Conservation (phyloP, 208 protist genomes). For the Trypanosoma melophagium region DNA sequence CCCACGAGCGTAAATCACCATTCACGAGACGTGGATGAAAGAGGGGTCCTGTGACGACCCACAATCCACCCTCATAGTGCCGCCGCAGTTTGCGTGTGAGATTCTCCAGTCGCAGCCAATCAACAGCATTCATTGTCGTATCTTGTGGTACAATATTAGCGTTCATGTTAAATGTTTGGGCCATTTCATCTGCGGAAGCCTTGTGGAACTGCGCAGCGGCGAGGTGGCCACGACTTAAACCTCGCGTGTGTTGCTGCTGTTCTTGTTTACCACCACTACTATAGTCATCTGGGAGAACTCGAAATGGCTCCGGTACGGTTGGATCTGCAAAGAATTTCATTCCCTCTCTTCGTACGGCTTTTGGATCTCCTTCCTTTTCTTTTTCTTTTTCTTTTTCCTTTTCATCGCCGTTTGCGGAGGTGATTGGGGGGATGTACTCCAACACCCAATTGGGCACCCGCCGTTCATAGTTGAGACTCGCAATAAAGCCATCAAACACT, state of each 20-base stretch:
- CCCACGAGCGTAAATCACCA: slow-evolving; percentile 34
- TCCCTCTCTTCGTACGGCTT: slow-evolving; percentile 28
- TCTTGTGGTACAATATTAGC: slow-evolving; percentile 88
- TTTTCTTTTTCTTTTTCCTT: slow-evolving; percentile 25
- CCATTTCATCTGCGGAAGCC: slow-evolving; percentile 56
- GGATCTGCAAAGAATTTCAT: slow-evolving; percentile 73
- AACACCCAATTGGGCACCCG: slow-evolving; percentile 81
- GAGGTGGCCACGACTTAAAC: slow-evolving; percentile 82
- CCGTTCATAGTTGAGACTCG: slow-evolving; percentile 81
- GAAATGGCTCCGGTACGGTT: slow-evolving; percentile 59
- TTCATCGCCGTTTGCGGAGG: not conserved
- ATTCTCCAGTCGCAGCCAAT: slow-evolving; percentile 80
- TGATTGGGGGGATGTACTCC: slow-evolving; percentile 42
- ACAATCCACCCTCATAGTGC: slow-evolving; percentile 32
- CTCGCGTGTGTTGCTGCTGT: slow-evolving; percentile 16
- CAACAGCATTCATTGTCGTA: slow-evolving; percentile 79
- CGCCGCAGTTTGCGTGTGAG: slow-evolving; percentile 50
- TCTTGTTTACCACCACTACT: slow-evolving; percentile 11
- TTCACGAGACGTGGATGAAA: slow-evolving; percentile 55
- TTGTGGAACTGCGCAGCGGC: slow-evolving; percentile 84
- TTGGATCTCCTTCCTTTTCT: slow-evolving; percentile 17
- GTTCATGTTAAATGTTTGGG: slow-evolving; percentile 85
- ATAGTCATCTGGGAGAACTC: slow-evolving; percentile 61
- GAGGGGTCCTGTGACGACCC: slow-evolving; percentile 53
- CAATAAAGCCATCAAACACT: slow-evolving; percentile 70